Evolutionary conservation across 2,329 filamentous ascomycete genomes (phyloP).

Genomic region (Diaporthe eres): DNA sequence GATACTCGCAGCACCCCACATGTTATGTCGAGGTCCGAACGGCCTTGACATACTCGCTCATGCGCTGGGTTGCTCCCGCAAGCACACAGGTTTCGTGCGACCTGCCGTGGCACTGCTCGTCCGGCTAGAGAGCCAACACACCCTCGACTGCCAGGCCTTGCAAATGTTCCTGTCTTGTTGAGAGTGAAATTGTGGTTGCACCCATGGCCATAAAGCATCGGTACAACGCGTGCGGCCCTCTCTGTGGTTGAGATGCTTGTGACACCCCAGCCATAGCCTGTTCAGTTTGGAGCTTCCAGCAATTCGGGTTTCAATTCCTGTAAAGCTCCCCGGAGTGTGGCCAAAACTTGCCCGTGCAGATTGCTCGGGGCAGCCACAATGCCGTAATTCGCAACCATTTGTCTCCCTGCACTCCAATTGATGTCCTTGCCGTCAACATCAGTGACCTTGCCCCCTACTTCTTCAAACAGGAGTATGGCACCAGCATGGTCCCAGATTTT

Average conservation of each 20-base stretch:
- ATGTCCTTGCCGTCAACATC: constrained; percentile 67
- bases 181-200: not conserved
- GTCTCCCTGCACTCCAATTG: constrained; percentile 64
- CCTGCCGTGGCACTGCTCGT: not conserved
- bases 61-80: not conserved
- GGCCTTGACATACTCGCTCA: not conserved
- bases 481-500: constrained; percentile 74
- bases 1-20: not conserved
- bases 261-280: not conserved
- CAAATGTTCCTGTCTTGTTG: not conserved
- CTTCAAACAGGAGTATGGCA: constrained; percentile 71
- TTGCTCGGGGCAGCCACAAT: constrained; percentile 67
- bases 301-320: constrained; percentile 51
- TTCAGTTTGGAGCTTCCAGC: constrained; percentile 45
- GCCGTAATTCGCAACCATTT: constrained; percentile 66
- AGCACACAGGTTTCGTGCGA: not conserved
- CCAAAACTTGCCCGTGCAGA: constrained; percentile 61
- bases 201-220: not conserved
- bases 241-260: not conserved
- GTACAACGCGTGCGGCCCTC: too few relatives aligned
- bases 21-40: not conserved
- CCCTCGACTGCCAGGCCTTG: not conserved
- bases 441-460: constrained; percentile 68
- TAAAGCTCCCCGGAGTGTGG: constrained; percentile 52
- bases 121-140: not conserved